Conservation (phyloP, 2,329 filamentous ascomycete species). For the Verticillium nubilum region DNA sequence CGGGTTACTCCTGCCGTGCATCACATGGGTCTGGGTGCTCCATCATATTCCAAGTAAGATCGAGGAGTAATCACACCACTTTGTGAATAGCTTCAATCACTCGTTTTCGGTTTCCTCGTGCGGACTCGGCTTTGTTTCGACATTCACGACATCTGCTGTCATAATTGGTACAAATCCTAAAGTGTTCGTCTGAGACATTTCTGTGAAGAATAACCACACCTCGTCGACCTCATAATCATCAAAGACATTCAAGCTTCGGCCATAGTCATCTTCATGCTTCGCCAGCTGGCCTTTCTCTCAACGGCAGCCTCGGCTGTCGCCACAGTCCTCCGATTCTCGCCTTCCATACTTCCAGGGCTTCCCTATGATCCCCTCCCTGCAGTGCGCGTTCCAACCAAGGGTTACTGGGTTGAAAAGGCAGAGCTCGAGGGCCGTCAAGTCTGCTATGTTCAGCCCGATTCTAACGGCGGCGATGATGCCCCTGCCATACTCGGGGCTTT, state of each 20-base stretch:
- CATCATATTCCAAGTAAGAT: background rate
- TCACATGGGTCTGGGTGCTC: background rate
- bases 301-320: background rate
- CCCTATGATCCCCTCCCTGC: background rate
- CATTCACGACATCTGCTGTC: too few relatives aligned
- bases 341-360: background rate
- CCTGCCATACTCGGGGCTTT: conserved; percentile 24
- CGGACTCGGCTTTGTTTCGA: too few relatives aligned
- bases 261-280: background rate
- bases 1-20: background rate
- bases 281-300: background rate
- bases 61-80: background rate
- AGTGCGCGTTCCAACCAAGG: background rate
- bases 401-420: conserved; percentile 28
- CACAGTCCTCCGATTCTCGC: background rate
- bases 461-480: conserved; percentile 22
- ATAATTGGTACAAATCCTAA: too few relatives aligned
- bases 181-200: too few relatives aligned
- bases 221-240: too few relatives aligned
- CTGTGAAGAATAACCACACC: too few relatives aligned
- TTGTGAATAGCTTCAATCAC: background rate
- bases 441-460: conserved; percentile 20
- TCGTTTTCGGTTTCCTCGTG: background rate
- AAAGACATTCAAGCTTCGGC: background rate
- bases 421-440: conserved; percentile 21